Percentiles rank a stretch among this genome's conserved stretches.
phyloP scores from a whole-genome alignment of 495 filamentous ascomycete species.

The Podospora appendiculata region DNA sequence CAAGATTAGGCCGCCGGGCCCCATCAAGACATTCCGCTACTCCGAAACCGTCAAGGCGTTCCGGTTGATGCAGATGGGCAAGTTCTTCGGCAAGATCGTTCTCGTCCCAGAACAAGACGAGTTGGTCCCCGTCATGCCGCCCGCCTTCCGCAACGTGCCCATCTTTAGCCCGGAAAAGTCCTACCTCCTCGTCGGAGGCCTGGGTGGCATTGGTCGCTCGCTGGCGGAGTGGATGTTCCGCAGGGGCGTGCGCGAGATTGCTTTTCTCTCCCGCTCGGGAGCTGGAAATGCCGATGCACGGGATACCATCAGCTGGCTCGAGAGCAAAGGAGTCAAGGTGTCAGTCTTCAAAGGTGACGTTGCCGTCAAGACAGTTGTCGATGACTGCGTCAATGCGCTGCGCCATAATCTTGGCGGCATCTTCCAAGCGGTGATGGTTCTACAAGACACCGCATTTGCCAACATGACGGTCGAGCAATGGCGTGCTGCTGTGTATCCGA shows the following conservation, averaged over 20 bases:
- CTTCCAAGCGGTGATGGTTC: no score
- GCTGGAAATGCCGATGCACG: background rate
- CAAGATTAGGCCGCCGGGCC: background rate
- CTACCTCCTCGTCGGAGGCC: conserved; percentile 50
- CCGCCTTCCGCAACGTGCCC: background rate
- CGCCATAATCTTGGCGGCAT: no score
- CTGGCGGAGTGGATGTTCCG: conserved; percentile 44
- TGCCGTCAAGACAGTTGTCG: no score
- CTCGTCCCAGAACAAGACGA: background rate
- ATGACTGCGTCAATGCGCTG: no score
- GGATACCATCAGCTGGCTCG: background rate
- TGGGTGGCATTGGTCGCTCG: conserved; percentile 50
- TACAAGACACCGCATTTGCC: no score
- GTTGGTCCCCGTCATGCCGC: background rate
- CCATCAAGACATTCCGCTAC: background rate
- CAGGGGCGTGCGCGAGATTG: conserved; percentile 32
- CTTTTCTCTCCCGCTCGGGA: conserved; percentile 2
- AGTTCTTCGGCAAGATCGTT: background rate
- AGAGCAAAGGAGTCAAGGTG: background rate
- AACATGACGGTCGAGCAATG: no score
- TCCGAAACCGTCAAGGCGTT: background rate
- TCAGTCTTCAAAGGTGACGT: conserved; percentile 1
- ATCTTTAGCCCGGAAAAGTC: background rate
- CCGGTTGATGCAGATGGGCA: no score
- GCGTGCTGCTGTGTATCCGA: no score